Evolutionary conservation across 2,329 filamentous ascomycete species (phyloP), one percentile per base, ranked within the genome.

Genomic region (Ophiostoma perfectum): DNA sequence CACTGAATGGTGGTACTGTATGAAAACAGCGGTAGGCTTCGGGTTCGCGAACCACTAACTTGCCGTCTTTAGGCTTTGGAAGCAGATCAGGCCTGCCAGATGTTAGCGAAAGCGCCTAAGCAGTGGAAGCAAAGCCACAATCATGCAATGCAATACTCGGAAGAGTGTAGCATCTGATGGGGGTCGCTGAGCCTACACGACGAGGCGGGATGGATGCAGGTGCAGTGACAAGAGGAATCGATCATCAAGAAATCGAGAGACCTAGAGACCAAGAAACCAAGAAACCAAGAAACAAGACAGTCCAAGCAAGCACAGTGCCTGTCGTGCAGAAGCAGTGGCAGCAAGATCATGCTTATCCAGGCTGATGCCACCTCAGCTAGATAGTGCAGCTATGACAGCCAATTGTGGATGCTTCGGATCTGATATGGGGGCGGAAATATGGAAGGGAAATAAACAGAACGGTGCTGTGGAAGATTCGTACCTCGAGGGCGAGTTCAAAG

Each of bases 1-100:
- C n/a, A 9, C 14, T 16, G 60, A 64, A 65, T 66, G 64, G 58
- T 62, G 11, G 58, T 62, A 62, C 41, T 62, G 55, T 5, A n/a
- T 16, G 7, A 62, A 36, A 39, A 36, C 12, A 44, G 12, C 18
- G 58, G 5, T 16, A 7, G 18, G 27, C 36, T 62, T 62, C 58
- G 14, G 49, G 58, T 55, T 55, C 49, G 49, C n/a, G 49, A 36
- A 55, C 49, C 36, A 16, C 58, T 27, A 55, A 18, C 18, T 18
- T 9, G 11, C 9, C 16, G n/a, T 4, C 8, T 16, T 6, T n/a
- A 18, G 58, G n/a, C 14, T 39, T 41, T 42, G 6, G 14, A 41
- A 12, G 4, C 5, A 60, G 36, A 60, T 39, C 12, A 12, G 36
- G 55, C 14, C 27, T 60, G 27, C 27, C 27, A 27, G 27, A 27